Base-by-base conservation (phyloP, 1,284 basidiomycete species). In the Trichosporon sp. region DNA sequence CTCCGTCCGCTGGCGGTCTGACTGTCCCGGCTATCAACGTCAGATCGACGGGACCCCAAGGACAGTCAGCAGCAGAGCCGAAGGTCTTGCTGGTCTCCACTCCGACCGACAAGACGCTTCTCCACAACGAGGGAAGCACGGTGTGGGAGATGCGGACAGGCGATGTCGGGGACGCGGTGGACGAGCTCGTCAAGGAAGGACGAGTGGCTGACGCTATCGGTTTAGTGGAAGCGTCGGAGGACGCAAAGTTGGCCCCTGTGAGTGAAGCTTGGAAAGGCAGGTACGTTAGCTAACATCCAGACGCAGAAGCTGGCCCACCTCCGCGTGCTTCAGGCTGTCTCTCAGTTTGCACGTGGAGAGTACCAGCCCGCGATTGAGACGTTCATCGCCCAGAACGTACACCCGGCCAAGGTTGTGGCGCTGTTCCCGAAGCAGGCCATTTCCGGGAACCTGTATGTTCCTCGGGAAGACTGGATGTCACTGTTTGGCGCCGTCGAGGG, bases 351-450 rank as follows among this genome's bases (percentile, higher is more conserved):
- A 2, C 73, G 75, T 8, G 80, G 80, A 4, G 72, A 79, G 32
- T 84, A 80, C 73, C 79, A 83, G 69, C 26, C 76, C 0, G 96
- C 96, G 0, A 90, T 98, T 70, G 91, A 96, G 78, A 88, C 90
- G 0, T 96, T 99, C 81, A 89, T 96, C 66, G 89, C 91, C 56
- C 89, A 96, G 61, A 92, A 98, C 75, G 87, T 94, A 74, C 96
- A 97, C 78, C 96, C 96, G 0, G 93, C 94, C 1, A 93, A 96
- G 78, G 93, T 99, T 0, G 88, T 99, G 12, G 92, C 95, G 0
- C 85, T 98, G 3, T 99, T 93, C 81, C 93, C 94, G 0, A 72
- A 75, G 7, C 88, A 91, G 64, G 86, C 86, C 16, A 89, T 99
- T 1, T 88, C 94, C 0, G 96, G 96, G 3, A 87, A 91, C 38